Evolutionary conservation across 2,329 filamentous ascomycete genomes (phyloP).

Genomic region (Malbranchea zuffiana): DNA sequence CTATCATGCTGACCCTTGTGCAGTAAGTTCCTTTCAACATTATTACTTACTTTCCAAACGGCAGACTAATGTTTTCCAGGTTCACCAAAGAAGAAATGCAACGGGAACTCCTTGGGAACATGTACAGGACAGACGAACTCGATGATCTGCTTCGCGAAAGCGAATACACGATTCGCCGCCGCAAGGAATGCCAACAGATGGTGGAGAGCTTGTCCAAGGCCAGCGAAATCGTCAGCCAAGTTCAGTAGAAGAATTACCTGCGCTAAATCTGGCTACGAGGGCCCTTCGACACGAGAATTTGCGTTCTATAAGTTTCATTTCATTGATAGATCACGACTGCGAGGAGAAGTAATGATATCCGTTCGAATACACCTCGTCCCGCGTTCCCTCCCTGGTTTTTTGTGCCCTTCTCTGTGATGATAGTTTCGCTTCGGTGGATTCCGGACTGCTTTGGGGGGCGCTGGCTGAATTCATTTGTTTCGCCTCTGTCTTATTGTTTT

Average conservation of each 20-base stretch:
- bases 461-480: too few relatives aligned
- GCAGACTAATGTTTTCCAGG: slow-evolving; percentile 36
- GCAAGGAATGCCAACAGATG: slow-evolving; percentile 99
- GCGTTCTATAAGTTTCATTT: too few relatives aligned
- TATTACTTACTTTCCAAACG: not conserved
- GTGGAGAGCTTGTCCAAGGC: slow-evolving; percentile 84
- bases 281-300: too few relatives aligned
- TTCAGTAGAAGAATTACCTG: slow-evolving; percentile 37
- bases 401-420: too few relatives aligned
- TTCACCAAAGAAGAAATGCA: slow-evolving; percentile 99
- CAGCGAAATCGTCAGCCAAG: slow-evolving; percentile 86
- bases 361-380: too few relatives aligned
- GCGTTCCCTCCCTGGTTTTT: too few relatives aligned
- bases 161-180: slow-evolving; percentile 85
- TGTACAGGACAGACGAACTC: slow-evolving; percentile 84
- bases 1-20: slow-evolving; percentile 94
- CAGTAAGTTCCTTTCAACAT: slow-evolving; percentile 51
- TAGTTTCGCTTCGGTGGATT: too few relatives aligned
- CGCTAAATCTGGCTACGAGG: too few relatives aligned
- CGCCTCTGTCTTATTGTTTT: too few relatives aligned
- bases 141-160: slow-evolving; percentile 96
- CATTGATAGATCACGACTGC: not conserved
- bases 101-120: slow-evolving; percentile 86
- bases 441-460: too few relatives aligned
- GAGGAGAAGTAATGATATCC: slow-evolving; percentile 7